Base-by-base conservation (phyloP, 768 basidiomycete genomes). In the Steccherinum ochraceum region DNA sequence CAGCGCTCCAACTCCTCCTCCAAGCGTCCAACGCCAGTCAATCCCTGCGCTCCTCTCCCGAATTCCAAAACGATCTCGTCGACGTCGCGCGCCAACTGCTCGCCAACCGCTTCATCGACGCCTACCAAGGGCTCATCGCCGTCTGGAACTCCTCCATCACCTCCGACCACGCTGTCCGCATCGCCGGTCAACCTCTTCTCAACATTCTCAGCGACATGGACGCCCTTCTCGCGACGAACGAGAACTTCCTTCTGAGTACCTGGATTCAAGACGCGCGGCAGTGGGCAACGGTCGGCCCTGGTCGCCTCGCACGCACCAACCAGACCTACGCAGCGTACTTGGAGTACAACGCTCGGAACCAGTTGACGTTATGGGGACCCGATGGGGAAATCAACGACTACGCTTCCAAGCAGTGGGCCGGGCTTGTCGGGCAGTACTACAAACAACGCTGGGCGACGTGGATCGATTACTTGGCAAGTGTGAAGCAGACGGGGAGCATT, bases 291-390 rank as follows among this genome's bases (percentile, higher is more conserved):
- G 61, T 53, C 11, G 16, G n/a, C 10, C 5, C 41, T 18, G 16
- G n/a, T 19, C 7, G 21, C 7, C 18, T 43, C 16, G n/a, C 41
- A 5, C 16, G 11, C 10, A 43, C 41, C n/a, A 61, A 70, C 35
- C 49, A 48, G 45, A 55, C 65, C n/a, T 70, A 70, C 48, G 67
- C 61, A 0, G 55, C 56, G 21, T 70, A 67, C 51, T 62, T 73
- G 21, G 69, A 67, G 52, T 71, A 69, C 49, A 62, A 66, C 44
- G 69, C 72, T 16, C 60, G 70, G 19, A 73, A 72, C 55, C 72
- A 73, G 58, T 64, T 73, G 56, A 73, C 71, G 24, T 67, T 73
- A 23, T 73, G 72, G 71, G 72, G 72, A 20, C 71, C 70, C 2
- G 62, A 60, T 16, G 70, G 72, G 13, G 57, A 73, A 60, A 70